phyloP scores from a whole-genome alignment of 805 yeast species.

The Pichia scutulata region DNA sequence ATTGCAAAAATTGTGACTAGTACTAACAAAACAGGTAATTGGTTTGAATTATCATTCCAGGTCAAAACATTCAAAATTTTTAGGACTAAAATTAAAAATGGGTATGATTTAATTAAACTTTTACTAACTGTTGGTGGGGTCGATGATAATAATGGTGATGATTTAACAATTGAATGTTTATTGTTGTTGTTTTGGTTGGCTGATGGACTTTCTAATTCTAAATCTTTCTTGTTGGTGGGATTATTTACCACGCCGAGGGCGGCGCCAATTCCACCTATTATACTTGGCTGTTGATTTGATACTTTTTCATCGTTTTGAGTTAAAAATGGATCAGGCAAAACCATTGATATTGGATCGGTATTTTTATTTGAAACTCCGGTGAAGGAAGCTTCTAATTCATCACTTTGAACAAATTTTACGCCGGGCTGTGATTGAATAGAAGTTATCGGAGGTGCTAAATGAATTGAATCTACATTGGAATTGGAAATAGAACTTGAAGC shows the following conservation, averaged over 20 bases:
- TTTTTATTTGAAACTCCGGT: slow-evolving; percentile 29
- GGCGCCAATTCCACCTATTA: slow-evolving; percentile 4
- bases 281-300: not conserved
- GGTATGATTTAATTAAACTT: slow-evolving; percentile 75
- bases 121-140: slow-evolving; percentile 91
- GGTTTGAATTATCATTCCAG: slow-evolving; percentile 84
- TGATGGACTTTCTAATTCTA: not conserved
- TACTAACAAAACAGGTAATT: slow-evolving; percentile 46
- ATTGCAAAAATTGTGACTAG: slow-evolving; percentile 49
- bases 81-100: slow-evolving; percentile 70
- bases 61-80: slow-evolving; percentile 65
- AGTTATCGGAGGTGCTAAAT: slow-evolving; percentile 8
- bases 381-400: slow-evolving; percentile 33
- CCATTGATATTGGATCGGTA: slow-evolving; percentile 9
- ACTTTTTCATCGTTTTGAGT: not conserved
- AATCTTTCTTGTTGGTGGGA: not conserved
- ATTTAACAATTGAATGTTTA: slow-evolving; percentile 29
- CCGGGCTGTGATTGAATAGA: slow-evolving; percentile 18
- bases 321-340: slow-evolving; percentile 4
- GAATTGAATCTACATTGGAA: not conserved
- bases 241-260: slow-evolving; percentile 2
- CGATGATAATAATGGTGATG: slow-evolving; percentile 77
- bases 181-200: not conserved
- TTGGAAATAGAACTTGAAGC: not conserved
- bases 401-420: slow-evolving; percentile 25